These are phyloP conservation scores for Penstemon eatonii DNA, from an alignment of 257 asterid species.

Conservation along the genomic window DNA sequence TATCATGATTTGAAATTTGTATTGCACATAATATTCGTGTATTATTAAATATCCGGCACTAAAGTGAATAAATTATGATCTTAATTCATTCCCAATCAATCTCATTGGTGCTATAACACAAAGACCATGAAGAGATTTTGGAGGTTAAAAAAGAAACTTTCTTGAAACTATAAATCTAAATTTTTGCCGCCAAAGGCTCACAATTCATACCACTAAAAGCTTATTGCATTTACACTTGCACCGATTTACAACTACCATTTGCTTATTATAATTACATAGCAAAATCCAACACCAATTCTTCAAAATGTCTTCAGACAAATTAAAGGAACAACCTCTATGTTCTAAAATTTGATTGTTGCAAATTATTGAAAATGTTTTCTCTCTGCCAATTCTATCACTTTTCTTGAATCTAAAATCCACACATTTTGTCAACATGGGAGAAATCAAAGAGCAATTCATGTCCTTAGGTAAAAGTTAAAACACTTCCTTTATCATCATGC, in stretches of 20 bases:
- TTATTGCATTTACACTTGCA: constrained; percentile 11
- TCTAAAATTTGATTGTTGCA: background rate
- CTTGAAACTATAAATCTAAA: background rate
- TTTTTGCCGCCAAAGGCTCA: constrained; percentile 9
- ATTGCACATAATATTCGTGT: too few relatives aligned
- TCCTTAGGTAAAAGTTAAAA: constrained; percentile 20
- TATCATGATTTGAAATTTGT: too few relatives aligned
- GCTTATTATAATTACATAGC: background rate
- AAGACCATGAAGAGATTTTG: constrained; percentile 23
- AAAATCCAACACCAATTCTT: background rate
- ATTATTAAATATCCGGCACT: too few relatives aligned
- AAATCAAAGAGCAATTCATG: constrained; percentile 15
- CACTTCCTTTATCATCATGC: background rate
- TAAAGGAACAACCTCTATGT: background rate
- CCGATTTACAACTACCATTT: background rate
- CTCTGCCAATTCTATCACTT: too few relatives aligned
- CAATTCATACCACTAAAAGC: constrained; percentile 22
- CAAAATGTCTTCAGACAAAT: background rate
- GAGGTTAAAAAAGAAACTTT: background rate
- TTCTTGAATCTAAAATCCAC: background rate
- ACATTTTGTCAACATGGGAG: constrained; percentile 28
- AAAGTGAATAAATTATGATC: too few relatives aligned
- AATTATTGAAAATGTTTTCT: background rate
- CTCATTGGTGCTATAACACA: background rate
- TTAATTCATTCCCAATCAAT: background rate